Evolutionary conservation across 768 basidiomycete species (phyloP).

Genomic region (Austroboletus festivus): DNA sequence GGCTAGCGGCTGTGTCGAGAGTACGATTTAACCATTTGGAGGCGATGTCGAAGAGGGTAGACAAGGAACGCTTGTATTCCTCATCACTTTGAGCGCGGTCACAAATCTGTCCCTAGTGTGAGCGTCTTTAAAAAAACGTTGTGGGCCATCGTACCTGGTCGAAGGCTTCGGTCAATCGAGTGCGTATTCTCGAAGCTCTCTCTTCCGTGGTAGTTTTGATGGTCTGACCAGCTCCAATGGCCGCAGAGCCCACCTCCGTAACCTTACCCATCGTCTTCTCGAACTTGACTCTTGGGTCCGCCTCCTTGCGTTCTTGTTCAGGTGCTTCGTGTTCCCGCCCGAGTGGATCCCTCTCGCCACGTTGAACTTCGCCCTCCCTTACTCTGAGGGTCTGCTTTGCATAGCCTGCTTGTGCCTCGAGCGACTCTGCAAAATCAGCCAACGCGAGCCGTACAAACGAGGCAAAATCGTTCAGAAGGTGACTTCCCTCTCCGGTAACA

Average conservation of each 20-base stretch:
- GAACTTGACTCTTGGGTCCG: slow-evolving; percentile 53
- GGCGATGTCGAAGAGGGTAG: slow-evolving; percentile 53
- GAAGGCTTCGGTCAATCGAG: slow-evolving; percentile 49
- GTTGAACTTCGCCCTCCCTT: slow-evolving; percentile 56
- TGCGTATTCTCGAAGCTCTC: slow-evolving; percentile 38
- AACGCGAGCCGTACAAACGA: slow-evolving; percentile 63
- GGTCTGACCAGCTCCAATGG: slow-evolving; percentile 52
- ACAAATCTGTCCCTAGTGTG: slow-evolving; percentile 43
- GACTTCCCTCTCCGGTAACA: slow-evolving; percentile 49
- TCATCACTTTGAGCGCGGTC: slow-evolving; percentile 63
- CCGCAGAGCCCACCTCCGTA: slow-evolving; percentile 53
- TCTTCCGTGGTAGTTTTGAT: slow-evolving; percentile 44
- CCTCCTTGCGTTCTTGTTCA: slow-evolving; percentile 38
- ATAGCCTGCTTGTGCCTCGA: slow-evolving; percentile 49
- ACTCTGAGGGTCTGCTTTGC: slow-evolving; percentile 53
- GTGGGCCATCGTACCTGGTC: slow-evolving; percentile 40
- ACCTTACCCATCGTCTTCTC: slow-evolving; percentile 66
- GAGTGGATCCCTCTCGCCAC: slow-evolving; percentile 55
- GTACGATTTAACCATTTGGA: slow-evolving; percentile 56
- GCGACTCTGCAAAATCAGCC: slow-evolving; percentile 60
- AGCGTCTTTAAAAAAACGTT: not conserved
- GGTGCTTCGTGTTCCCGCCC: slow-evolving; percentile 52
- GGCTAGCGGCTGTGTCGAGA: slow-evolving; percentile 46
- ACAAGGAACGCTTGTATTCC: slow-evolving; percentile 53
- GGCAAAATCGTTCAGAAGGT: slow-evolving; percentile 58